Evolutionary conservation across 148 eudicot genomes (phyloP), one percentile per base, ranked within the genome.

Genomic region (Fallopia convolvulus): DNA sequence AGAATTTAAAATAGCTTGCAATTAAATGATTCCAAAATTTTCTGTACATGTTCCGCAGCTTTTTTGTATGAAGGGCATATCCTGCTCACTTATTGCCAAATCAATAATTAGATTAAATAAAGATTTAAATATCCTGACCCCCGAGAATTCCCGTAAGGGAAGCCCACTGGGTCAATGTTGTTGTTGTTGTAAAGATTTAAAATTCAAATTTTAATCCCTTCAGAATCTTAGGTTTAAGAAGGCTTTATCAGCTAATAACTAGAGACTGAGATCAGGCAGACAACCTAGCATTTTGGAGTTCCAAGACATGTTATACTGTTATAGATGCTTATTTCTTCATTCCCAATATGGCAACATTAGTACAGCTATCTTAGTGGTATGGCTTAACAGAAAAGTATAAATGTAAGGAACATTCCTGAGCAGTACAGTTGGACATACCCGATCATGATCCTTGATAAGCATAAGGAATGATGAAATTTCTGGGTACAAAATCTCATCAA

Each of bases 401-500:
- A 58, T 3, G 21, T n/a, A 55, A 55, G 12, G 26, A 9, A 9
- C 65, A 58, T 58, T 58, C 32, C 65, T 2, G 20, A 21, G 30
- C 11, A 58, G 30, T 7, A 10, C 21, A 58, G 21, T 9, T 58
- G 7, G 12, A 20, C 11, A 58, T 21, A 58, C 65, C 65, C 65
- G 17, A 13, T 52, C 56, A 52, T 52, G 56, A 52, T 52, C 56
- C 56, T 52, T 52, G 70, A 55, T 97, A 20, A 17, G 44, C 36
- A 68, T 5, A 32, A 96, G 83, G 81, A 96, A 96, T 40, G 94
- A 93, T 60, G 99, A 93, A 72, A 96, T 91, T 82, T 96, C 98
- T 72, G 94, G 92, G 83, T 86, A 88, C 82, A 96, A 78, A 63
- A 96, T 87, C 74, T 84, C 94, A 79, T 93, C 99, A 70, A 96